Evolutionary conservation across 164 flowering plant species (phyloP).

Genomic region (Umbellularia californica): DNA sequence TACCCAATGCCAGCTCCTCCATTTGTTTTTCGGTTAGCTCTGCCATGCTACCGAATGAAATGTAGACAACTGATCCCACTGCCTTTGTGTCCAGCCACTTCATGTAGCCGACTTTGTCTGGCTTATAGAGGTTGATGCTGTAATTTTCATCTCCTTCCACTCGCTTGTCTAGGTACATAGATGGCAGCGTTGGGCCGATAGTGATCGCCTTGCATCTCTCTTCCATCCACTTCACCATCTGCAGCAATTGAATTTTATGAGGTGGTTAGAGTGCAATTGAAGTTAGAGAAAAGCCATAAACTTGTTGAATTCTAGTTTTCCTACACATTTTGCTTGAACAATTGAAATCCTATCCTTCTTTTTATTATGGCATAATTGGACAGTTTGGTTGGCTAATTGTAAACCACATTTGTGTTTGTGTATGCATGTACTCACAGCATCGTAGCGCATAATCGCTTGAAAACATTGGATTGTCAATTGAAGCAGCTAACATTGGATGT

Average conservation of each 20-base stretch:
- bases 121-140: conserved; percentile 18
- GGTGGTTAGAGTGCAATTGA: too few species aligned
- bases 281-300: too few species aligned
- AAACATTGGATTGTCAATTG: not conserved
- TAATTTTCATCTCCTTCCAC: conserved; percentile 23
- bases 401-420: not conserved
- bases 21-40: conserved; percentile 11
- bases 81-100: conserved; percentile 24
- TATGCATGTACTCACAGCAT: not conserved
- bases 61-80: conserved; percentile 17
- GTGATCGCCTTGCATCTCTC: conserved; percentile 6
- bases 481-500: not conserved
- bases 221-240: conserved; percentile 28
- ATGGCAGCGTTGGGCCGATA: conserved; percentile 32
- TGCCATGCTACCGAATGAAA: conserved; percentile 21
- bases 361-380: not conserved
- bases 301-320: not conserved
- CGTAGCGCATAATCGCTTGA: not conserved
- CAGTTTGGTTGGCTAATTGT: not conserved
- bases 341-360: not conserved
- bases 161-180: conserved; percentile 26
- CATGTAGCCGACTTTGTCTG: not conserved
- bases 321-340: not conserved
- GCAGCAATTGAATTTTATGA: not conserved
- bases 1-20: conserved; percentile 23